phyloP scores from a whole-genome alignment of 129 eudicot genomes.

The Chrysanthemum makinoi region DNA sequence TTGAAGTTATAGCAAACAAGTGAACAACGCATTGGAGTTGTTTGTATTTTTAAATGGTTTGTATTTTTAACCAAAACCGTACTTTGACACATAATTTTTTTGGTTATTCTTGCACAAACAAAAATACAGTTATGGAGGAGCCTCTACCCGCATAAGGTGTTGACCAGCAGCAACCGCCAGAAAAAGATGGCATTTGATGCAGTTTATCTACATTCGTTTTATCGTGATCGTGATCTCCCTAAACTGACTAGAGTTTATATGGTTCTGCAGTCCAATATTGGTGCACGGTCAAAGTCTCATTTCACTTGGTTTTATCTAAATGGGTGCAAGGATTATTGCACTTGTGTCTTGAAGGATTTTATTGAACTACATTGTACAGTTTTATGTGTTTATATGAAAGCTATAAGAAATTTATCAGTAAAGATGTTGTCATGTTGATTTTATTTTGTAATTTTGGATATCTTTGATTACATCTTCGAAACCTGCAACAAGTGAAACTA shows the following conservation, averaged over 20 bases:
- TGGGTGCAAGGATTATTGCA: slow-evolving; percentile 17
- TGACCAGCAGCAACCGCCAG: background rate
- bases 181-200: slow-evolving; percentile 22
- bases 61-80: background rate
- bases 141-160: slow-evolving; percentile 58
- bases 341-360: slow-evolving; percentile 14
- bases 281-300: background rate
- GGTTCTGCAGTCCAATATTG: background rate
- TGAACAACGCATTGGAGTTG: background rate
- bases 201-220: slow-evolving; percentile 18
- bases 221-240: slow-evolving; percentile 9
- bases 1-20: background rate
- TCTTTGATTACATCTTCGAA: no score
- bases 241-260: background rate
- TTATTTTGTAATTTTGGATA: no score
- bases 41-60: background rate
- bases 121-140: slow-evolving; percentile 77
- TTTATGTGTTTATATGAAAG: background rate
- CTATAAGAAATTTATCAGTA: no score
- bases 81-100: slow-evolving; percentile 15
- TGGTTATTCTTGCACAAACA: slow-evolving; percentile 9
- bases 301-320: background rate
- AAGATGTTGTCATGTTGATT: no score
- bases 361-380: background rate
- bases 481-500: no score